Base-by-base conservation (phyloP, 2,329 filamentous ascomycete genomes). In the Amauroascus niger region DNA sequence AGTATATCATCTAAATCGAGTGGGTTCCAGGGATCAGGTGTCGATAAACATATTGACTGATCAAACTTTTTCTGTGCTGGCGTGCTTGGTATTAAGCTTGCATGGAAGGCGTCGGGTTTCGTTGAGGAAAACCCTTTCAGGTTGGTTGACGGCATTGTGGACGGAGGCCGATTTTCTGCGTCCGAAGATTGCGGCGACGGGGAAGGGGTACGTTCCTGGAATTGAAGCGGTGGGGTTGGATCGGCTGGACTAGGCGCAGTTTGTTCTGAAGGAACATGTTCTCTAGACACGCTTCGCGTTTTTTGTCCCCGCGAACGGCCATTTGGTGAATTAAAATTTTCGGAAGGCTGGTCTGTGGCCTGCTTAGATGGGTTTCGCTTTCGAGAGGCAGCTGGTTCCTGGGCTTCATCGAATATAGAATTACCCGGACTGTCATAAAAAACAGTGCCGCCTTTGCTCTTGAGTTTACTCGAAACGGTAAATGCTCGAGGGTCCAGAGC, bases 101-200 rank as follows among this genome's bases (percentile, higher is more conserved):
- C 64, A 40, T 69, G 67, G 11, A 63, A 64, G 2, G 63, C 65
- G 16, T 71, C 69, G 11, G 65, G 57, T 39, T 69, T 69, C 2
- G 67, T 63, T 8, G 68, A 64, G 18, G 64, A 69, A 39, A 62
- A 57, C 41, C 64, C 56, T 41, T 66, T 70, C 20, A 70, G 63
- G 58, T 71, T 75, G 50, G 73, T 74, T 2, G 77, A 73, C 1
- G 78, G 79, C 51, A 76, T 79, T 4, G 82, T 82, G 1, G 84
- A 86, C 0, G 87, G 87, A 0, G 86, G 86, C 46, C 80, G 82
- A 60, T 91, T 91, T 67, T 93, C 87, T 0, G 84, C 85, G 64
- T 93, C 84, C 0, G 87, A 90, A 1, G 86, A 84, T 61, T 88
- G 86, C 0, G 83, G 83, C 1, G 86, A 86, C 16, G 79, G 78